phyloP scores from a whole-genome alignment of 192 early-diverging fungal species.

The Coemansia sp. region DNA sequence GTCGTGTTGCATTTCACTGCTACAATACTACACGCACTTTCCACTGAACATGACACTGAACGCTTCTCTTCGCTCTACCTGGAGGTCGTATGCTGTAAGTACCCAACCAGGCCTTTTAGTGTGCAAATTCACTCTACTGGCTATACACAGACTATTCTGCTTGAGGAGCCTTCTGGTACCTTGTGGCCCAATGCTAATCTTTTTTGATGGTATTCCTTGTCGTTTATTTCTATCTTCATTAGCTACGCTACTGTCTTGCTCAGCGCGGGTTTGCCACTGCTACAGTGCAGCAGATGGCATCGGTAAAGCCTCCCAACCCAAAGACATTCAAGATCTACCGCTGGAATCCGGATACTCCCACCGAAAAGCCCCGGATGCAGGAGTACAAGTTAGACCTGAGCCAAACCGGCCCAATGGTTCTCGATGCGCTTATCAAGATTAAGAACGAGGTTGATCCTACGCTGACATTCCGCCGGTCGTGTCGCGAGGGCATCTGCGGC shows the following conservation, averaged over 20 bases:
- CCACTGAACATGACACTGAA: neutral
- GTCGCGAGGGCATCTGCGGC: constrained; percentile 97
- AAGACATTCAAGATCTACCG: constrained; percentile 97
- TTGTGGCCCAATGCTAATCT: constrained; percentile 1
- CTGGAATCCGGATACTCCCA: constrained; percentile 91
- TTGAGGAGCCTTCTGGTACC: neutral
- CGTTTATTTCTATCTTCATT: neutral
- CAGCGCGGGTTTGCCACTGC: constrained; percentile 33
- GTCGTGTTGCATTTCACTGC: neutral
- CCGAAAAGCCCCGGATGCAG: constrained; percentile 85
- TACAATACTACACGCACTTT: constrained; percentile 8
- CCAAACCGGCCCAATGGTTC: constrained; percentile 92
- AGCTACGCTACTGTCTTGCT: constrained; percentile 24
- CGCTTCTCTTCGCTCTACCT: constrained; percentile 14
- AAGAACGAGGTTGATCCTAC: constrained; percentile 96
- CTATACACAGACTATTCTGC: neutral
- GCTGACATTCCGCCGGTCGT: constrained; percentile 92
- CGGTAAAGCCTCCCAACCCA: constrained; percentile 62
- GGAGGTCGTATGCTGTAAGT: constrained; percentile 41
- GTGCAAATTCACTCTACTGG: neutral
- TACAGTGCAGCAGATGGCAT: constrained; percentile 22
- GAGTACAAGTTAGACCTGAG: constrained; percentile 90
- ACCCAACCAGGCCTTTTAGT: neutral
- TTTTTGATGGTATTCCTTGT: neutral
- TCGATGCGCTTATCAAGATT: constrained; percentile 95